These are phyloP conservation scores for Russula compacta DNA, from an alignment of 768 basidiomycete genomes.

Conservation along the genomic window DNA sequence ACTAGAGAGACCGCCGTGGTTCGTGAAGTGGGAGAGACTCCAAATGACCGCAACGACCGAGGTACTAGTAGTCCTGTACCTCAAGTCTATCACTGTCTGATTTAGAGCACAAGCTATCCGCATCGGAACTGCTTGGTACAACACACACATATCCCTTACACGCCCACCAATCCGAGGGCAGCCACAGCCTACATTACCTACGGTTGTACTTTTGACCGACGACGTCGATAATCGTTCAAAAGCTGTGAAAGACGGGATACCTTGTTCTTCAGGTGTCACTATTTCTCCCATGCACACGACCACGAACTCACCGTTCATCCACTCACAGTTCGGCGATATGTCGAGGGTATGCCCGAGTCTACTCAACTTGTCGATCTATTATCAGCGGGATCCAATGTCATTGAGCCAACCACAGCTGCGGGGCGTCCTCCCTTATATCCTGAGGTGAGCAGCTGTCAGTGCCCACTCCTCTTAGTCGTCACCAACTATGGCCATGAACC, in stretches of 20 bases:
- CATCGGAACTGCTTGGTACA: constrained; percentile 82
- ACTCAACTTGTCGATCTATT: constrained; percentile 73
- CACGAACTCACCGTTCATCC: not conserved
- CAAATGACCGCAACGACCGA: constrained; percentile 94
- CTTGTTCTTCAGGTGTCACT: constrained; percentile 48
- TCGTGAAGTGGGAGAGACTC: constrained; percentile 67
- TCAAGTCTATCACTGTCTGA: not conserved
- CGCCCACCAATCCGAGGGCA: constrained; percentile 46
- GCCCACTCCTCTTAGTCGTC: not conserved
- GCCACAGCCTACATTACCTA: constrained; percentile 37
- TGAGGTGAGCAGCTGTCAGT: constrained; percentile 41
- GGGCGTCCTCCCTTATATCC: constrained; percentile 53
- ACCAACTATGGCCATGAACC: not conserved
- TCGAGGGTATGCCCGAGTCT: constrained; percentile 61
- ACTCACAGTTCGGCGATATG: constrained; percentile 62
- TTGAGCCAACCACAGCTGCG: constrained; percentile 52
- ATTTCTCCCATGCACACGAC: not conserved
- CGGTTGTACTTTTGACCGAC: constrained; percentile 78
- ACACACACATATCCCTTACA: constrained; percentile 51
- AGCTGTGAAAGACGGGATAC: constrained; percentile 57
- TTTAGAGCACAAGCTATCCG: constrained; percentile 64
- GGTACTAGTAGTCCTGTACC: constrained; percentile 34
- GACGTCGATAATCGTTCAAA: constrained; percentile 77
- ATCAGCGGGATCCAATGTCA: constrained; percentile 54
- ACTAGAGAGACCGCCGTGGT: constrained; percentile 71